phyloP scores from a whole-genome alignment of 495 filamentous ascomycete genomes.

The Hypoxylon perforatum region DNA sequence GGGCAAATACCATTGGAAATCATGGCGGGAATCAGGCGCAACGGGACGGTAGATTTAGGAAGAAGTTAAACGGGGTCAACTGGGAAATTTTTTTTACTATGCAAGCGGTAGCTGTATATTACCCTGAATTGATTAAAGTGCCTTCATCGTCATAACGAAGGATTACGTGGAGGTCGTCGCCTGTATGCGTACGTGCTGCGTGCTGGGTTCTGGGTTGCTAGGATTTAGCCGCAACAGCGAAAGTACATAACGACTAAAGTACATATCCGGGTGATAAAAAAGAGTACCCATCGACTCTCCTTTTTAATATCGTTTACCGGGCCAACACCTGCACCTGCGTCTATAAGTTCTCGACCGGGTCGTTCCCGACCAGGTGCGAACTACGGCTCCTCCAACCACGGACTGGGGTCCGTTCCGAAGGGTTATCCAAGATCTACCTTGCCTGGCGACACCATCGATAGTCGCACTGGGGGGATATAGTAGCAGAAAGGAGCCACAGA shows the following conservation, averaged over 20 bases:
- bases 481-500: conserved; percentile 6
- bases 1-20: no score
- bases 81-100: conserved; percentile 5
- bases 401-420: conserved; percentile 39
- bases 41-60: conserved; percentile 28
- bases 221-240: conserved; percentile 40
- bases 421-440: conserved; percentile 31
- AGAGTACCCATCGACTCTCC: conserved; percentile 10
- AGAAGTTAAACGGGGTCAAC: conserved; percentile 9
- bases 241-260: no score
- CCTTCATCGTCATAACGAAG: conserved; percentile 19
- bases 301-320: conserved; percentile 45
- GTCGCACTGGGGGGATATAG: conserved; percentile 28
- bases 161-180: conserved; percentile 20
- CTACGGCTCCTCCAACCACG: conserved; percentile 22
- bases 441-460: conserved; percentile 15
- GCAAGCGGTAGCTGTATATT: conserved; percentile 32
- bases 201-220: no score
- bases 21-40: conserved; percentile 19
- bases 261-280: conserved; percentile 42
- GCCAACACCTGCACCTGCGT: conserved; percentile 26
- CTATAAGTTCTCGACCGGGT: conserved; percentile 10
- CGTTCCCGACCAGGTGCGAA: conserved; percentile 32
- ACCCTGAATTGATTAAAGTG: conserved; percentile 27
- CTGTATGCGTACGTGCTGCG: conserved; percentile 19